Conservation (phyloP, 2,329 filamentous ascomycete species). For the Scytalidium lignicola region DNA sequence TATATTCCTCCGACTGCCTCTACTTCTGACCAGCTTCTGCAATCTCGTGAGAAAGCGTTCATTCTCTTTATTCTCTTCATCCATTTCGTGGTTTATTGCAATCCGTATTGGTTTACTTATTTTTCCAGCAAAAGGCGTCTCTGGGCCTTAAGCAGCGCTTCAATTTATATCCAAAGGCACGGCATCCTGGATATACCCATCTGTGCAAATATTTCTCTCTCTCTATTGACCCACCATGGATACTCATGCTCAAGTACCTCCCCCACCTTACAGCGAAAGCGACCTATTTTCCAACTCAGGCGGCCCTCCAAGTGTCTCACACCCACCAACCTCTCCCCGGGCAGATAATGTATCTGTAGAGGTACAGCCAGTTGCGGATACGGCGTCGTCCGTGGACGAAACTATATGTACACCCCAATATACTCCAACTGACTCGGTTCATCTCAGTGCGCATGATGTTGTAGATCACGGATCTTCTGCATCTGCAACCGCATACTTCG, state of each 20-base stretch:
- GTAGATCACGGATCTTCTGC: constrained; percentile 11
- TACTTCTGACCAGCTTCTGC: too few species aligned
- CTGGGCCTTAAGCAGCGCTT: too few species aligned
- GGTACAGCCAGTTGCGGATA: constrained; percentile 8
- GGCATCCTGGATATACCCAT: too few species aligned
- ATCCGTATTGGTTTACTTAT: too few species aligned
- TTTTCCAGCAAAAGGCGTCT: too few species aligned
- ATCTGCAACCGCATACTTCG: constrained; percentile 21
- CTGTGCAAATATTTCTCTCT: too few species aligned
- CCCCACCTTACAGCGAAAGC: constrained; percentile 53
- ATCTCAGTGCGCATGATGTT: constrained; percentile 9
- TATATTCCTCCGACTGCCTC: too few species aligned
- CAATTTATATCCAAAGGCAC: too few species aligned
- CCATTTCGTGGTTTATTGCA: too few species aligned
- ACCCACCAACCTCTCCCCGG: constrained; percentile 19
- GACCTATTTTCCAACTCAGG: constrained; percentile 47
- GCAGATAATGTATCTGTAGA: constrained; percentile 33
- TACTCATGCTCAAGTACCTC: constrained; percentile 35
- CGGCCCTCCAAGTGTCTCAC: constrained; percentile 19
- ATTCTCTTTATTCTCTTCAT: too few species aligned
- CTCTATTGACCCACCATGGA: not conserved
- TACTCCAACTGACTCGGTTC: constrained; percentile 15
- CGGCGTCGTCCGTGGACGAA: constrained; percentile 15
- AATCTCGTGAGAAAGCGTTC: too few species aligned
- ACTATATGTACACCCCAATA: constrained; percentile 22